phyloP scores from a whole-genome alignment of 257 asterid species.

The Solanum pinnatisectum region DNA sequence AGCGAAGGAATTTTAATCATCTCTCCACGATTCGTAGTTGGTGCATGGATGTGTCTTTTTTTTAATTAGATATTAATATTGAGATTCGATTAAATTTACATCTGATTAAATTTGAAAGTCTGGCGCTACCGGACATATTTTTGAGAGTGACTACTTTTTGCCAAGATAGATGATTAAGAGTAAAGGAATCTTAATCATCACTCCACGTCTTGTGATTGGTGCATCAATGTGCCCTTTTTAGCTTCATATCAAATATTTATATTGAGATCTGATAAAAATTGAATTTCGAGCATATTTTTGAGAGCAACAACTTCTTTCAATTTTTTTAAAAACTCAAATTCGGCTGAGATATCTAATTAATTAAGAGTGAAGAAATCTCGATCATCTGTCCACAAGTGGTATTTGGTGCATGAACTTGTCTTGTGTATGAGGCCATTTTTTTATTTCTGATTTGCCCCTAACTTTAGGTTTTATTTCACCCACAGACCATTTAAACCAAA shows the following conservation, averaged over 20 bases:
- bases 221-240: neutral
- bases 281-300: neutral
- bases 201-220: neutral
- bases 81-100: neutral
- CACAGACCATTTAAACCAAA: constrained; percentile 28
- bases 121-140: neutral
- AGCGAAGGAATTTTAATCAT: neutral
- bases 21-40: accelerated
- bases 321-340: neutral
- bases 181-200: neutral
- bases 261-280: too few relatives aligned
- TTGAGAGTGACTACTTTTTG: neutral
- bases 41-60: too few relatives aligned
- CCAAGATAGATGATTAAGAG: neutral
- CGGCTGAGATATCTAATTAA: accelerated
- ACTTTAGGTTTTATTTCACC: neutral
- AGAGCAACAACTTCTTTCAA: neutral
- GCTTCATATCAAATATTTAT: too few relatives aligned
- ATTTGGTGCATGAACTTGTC: neutral
- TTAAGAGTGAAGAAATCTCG: neutral
- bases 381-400: neutral
- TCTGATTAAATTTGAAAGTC: too few relatives aligned
- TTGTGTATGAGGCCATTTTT: neutral
- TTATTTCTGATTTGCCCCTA: neutral
- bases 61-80: too few relatives aligned